Evolutionary conservation across 345 rosid species (phyloP), one percentile per base, ranked within the genome.

Genomic region (Toxicodendron radicans): DNA sequence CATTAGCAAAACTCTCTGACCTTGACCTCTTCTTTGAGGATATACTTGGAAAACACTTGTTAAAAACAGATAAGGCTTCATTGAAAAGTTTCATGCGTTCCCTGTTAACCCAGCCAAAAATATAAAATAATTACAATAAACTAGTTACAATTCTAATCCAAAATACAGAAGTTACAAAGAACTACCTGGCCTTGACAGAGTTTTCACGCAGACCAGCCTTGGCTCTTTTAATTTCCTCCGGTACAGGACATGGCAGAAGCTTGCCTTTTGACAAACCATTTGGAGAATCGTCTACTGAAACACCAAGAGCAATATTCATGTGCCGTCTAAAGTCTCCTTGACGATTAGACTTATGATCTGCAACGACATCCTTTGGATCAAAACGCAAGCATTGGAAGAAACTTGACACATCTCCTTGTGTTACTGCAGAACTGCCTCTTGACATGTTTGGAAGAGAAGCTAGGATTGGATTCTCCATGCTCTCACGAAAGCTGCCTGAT

Each of bases 1-100:
- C 97, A 85, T 69, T 78, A 73, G 87, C 65, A 84, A 85, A 86
- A 23, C 85, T 81, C 73, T 93, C 99, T 79, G 84, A 80, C 69
- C 97, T 88, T 74, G 97, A 89, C 82, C 98, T 91, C 83, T 90
- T 93, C 90, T 90, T 96, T 64, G 96, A 81, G 59, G 91, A 87
- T 75, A 91, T 62, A 73, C 76, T 83, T 14, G 97, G 92, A 72
- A 93, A 89, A 78, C 81, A 84, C 77, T 93, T 88, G 85, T 89
- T 93, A 80, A 93, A 83, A 64, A 85, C 92, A 79, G 89, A 89
- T 70, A 95, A 85, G 62, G 97, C 91, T 81, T 96, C 98, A 69
- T 64, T 85, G 85, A 89, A 95, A 35, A 79, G 85, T 82, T 88
- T 91, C 79, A 69, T 64, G 35, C 94, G 93, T 68, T 86, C 95